Base-by-base conservation (phyloP, 176 grass and related monocot genomes). In the Triticum monococcum region DNA sequence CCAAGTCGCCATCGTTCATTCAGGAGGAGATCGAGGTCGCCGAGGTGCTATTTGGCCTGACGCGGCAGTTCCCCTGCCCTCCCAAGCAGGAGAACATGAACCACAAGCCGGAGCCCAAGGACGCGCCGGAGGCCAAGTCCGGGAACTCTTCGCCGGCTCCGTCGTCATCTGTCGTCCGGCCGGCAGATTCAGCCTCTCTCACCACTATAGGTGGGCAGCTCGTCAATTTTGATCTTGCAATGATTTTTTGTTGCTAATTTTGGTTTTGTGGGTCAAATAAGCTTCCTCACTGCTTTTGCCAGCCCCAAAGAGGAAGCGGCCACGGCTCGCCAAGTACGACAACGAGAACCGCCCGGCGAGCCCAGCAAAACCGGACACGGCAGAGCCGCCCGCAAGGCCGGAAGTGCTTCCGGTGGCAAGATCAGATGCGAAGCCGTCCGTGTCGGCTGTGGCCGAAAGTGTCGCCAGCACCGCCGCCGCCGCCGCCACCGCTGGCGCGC, bases 11-110 rank as follows among this genome's bases (percentile, higher is more conserved):
- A 0, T 97, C 89, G 86, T 99, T 97, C 80, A 93, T 94, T 8
- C 97, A 93, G 28, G 97, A 99, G 83, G 97, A 99, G 83, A 99
- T 99, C 62, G 97, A 99, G 92, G 94, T 99, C 10, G 97, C 97
- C 11, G 97, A 99, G 92, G 97, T 99, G 37, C 89, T 99, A 28
- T 99, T 93, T 25, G 97, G 97, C 32, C 86, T 99, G 4, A 99
- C 94, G 3, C 85, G 92, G 89, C 97, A 99, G 87, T 94, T 96
- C 77, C 89, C 87, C 2, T 83, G 66, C 26, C 91, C 82, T 23
- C 81, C 89, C 12, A 91, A 89, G 87, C 94, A 91, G 87, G 87
- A 92, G 24, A 89, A 77, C 63, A 84, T 57, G 79, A 91, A 92
- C 79, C 82, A 90, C 80, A 96, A 96, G 80, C 50, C 83, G 8